Conservation (phyloP, 2,329 filamentous ascomycete species). For the Magnaporthales sp. region DNA sequence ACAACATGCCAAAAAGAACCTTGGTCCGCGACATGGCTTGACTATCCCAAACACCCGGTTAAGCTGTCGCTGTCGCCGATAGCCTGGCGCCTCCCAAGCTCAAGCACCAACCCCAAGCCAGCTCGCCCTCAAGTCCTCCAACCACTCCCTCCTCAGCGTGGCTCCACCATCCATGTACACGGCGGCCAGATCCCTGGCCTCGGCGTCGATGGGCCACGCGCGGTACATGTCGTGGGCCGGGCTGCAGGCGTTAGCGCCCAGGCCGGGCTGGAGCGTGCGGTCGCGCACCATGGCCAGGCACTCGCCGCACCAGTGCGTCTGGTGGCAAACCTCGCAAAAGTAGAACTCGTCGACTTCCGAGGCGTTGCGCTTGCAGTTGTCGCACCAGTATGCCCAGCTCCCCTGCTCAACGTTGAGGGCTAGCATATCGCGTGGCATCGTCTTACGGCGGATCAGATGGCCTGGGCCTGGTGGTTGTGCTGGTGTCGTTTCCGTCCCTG, state of each 20-base stretch:
- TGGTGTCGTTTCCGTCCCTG: background rate
- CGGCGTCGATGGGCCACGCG: background rate
- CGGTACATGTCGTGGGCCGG: background rate
- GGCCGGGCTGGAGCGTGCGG: background rate
- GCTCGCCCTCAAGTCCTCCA: background rate
- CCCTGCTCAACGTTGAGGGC: background rate
- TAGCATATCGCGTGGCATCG: background rate
- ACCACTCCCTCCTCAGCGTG: background rate
- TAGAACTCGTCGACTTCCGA: background rate
- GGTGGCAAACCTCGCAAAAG: background rate
- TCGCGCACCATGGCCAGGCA: background rate
- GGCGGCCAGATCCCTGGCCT: background rate
- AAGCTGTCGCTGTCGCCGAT: too few species aligned
- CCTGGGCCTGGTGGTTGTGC: background rate
- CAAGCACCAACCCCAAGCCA: background rate
- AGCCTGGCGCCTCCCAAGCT: too few species aligned
- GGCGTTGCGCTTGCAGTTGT: background rate
- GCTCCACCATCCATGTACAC: background rate
- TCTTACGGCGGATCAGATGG: background rate
- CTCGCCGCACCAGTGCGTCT: background rate
- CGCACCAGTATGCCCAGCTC: background rate
- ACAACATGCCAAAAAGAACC: too few species aligned
- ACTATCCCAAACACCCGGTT: too few species aligned
- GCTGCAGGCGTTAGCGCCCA: background rate
- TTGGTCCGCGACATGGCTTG: too few species aligned